Evolutionary conservation across 2,329 filamentous ascomycete genomes (phyloP), one percentile per base, ranked within the genome.

Genomic region (Botryotinia narcissicola): DNA sequence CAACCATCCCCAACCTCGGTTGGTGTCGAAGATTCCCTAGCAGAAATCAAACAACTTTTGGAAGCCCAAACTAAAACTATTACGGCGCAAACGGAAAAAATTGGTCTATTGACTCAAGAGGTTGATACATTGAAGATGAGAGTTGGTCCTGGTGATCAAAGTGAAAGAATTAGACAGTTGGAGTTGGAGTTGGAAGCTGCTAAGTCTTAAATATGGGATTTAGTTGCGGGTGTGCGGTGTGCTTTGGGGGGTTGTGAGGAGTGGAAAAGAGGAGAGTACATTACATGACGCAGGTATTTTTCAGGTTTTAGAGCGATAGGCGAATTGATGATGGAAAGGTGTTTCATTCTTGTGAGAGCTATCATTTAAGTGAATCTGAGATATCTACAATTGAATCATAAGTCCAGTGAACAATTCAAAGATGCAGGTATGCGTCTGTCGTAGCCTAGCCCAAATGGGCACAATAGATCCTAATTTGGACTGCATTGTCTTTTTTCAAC

Each of bases 81-180:
- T 80, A 89, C 86, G 75, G 86, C 88, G n/a, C 92, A 97, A 83
- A 92, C 88, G 68, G 87, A 92, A 80, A 91, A 94, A 82, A 94
- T 97, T 78, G 86, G 86, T 68, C 85, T 86, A 42, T 84, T 97
- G 66, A 88, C 92, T 4, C 83, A 85, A 44, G 93, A 97, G 82
- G 91, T 97, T 22, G 93, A 96, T 80, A 87, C 88, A 25, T 86
- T 98, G 78, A 97, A 97, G 88, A 89, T 89, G 83, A 92, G 90
- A 82, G 86, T 95, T 74, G 88, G 88, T n/a, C 83, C 82, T 32
- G 81, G 83, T 42, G 77, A 76, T n/a, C 85, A 87, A 78, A 89
- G 91, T 80, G 89, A 92, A 85, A 91, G 86, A 81, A 89, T 92
- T 83, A 85, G 89, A 68, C 92, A 92, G 79, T 84, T 90, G 76